Conservation (phyloP, 2,329 filamentous ascomycete genomes). For the Akanthomyces uredinophilus region DNA sequence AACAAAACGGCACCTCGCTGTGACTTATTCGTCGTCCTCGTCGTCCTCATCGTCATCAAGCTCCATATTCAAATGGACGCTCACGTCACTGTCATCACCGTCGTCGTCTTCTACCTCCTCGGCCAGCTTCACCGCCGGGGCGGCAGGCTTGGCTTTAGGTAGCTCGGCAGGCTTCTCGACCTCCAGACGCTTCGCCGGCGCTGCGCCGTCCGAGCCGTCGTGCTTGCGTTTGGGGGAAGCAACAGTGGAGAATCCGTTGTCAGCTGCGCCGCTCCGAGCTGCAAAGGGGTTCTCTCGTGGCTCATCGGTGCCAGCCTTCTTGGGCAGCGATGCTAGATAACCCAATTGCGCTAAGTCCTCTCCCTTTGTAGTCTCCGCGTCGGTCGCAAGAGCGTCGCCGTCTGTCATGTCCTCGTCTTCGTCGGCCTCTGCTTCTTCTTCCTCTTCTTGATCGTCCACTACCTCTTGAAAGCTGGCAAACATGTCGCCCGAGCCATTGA, state of each 20-base stretch:
- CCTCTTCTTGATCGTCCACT: slow-evolving; percentile 31
- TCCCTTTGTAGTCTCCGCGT: not conserved
- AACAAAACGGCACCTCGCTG: not conserved
- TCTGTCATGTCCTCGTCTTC: slow-evolving; percentile 25
- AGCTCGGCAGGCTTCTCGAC: slow-evolving; percentile 28
- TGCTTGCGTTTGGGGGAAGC: slow-evolving; percentile 34
- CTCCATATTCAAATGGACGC: slow-evolving; percentile 56
- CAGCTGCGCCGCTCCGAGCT: slow-evolving; percentile 20
- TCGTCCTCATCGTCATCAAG: slow-evolving; percentile 49
- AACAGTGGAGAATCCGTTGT: slow-evolving; percentile 13
- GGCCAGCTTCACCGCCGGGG: slow-evolving; percentile 19
- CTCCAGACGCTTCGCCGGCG: slow-evolving; percentile 37
- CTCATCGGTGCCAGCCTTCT: not conserved
- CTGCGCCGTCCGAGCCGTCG: slow-evolving; percentile 29
- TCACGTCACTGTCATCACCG: slow-evolving; percentile 47
- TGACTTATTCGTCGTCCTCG: slow-evolving; percentile 22
- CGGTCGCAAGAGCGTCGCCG: not conserved
- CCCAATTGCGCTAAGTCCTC: not conserved
- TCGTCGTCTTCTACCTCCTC: slow-evolving; percentile 30
- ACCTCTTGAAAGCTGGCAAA: slow-evolving; percentile 32
- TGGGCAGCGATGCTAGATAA: slow-evolving; percentile 1
- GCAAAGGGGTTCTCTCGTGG: slow-evolving; percentile 32
- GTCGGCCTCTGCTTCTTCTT: slow-evolving; percentile 32
- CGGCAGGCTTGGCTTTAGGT: slow-evolving; percentile 17
- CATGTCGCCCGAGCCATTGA: slow-evolving; percentile 23